Conservation (phyloP, 352 stramenopile species). For the Globisporangium polare region DNA sequence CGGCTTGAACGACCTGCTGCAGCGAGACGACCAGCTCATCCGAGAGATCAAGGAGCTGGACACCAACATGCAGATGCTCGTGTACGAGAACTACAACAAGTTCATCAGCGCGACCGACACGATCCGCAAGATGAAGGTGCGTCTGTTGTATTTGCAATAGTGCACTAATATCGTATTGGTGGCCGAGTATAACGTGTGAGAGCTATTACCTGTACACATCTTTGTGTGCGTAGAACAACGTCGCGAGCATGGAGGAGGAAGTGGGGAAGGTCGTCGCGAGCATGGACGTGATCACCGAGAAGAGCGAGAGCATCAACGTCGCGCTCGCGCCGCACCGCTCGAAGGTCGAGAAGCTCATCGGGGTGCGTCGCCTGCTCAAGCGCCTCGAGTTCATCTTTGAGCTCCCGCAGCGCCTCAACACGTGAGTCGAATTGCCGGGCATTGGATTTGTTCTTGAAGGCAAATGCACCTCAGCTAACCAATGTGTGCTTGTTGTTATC, state of each 20-base stretch:
- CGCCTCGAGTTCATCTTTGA: conserved; percentile 97
- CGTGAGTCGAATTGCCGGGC: conserved; percentile 19
- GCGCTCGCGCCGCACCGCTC: conserved; percentile 77
- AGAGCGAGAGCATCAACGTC: conserved; percentile 87
- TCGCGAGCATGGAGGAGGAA: conserved; percentile 89
- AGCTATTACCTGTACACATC: not conserved
- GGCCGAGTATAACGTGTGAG: too few relatives aligned
- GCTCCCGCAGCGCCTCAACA: conserved; percentile 87
- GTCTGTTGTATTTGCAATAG: not conserved
- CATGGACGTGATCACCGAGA: conserved; percentile 87
- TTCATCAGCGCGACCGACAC: conserved; percentile 99
- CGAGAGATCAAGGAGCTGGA: conserved; percentile 94
- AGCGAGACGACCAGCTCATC: conserved; percentile 74
- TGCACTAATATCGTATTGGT: not conserved
- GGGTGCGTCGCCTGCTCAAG: conserved; percentile 94
- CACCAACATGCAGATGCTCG: conserved; percentile 99
- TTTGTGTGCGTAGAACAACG: conserved; percentile 61
- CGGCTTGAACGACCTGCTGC: conserved; percentile 68
- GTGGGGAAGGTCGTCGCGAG: conserved; percentile 82
- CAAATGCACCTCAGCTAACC: not conserved
- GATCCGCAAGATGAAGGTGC: conserved; percentile 94
- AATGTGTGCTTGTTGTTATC: not conserved
- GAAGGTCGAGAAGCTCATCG: conserved; percentile 96
- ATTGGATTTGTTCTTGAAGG: not conserved
- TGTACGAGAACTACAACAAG: conserved; percentile 99